Evolutionary conservation across 768 basidiomycete species (phyloP).

Genomic region (Mrakia hoshinonis): DNA sequence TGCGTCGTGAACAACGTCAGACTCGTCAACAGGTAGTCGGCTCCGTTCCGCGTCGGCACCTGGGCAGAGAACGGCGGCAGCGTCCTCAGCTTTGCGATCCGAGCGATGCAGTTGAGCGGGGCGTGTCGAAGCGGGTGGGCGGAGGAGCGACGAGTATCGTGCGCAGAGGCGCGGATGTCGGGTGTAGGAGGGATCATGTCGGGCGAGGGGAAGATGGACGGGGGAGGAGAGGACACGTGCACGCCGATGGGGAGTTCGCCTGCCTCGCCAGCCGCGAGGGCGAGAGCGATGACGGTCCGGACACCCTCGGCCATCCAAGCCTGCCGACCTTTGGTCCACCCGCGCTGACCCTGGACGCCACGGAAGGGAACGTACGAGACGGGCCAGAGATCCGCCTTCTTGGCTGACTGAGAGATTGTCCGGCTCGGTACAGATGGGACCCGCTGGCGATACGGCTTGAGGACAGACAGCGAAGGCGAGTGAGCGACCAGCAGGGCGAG

Average conservation of each 20-base stretch:
- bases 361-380: conserved; percentile 34
- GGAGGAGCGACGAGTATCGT: conserved; percentile 62
- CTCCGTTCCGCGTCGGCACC: conserved; percentile 50
- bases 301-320: conserved; percentile 72
- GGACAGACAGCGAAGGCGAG: conserved; percentile 27
- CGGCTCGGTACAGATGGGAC: conserved; percentile 64
- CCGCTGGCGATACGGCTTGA: conserved; percentile 26
- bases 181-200: conserved; percentile 41
- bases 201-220: conserved; percentile 31
- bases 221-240: conserved; percentile 49
- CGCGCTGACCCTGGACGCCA: conserved; percentile 48
- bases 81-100: conserved; percentile 38
- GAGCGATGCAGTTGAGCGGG: conserved; percentile 52
- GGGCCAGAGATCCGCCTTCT: conserved; percentile 78
- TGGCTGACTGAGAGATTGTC: conserved; percentile 54
- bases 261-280: conserved; percentile 44
- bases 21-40: conserved; percentile 80
- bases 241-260: conserved; percentile 76
- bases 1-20: conserved; percentile 80
- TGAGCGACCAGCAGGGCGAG: conserved; percentile 27
- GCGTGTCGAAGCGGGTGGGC: conserved; percentile 78
- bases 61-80: conserved; percentile 37
- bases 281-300: conserved; percentile 48
- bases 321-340: conserved; percentile 58
- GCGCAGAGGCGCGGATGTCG: conserved; percentile 44